Evolutionary conservation across 495 filamentous ascomycete species (phyloP), one percentile per base, ranked within the genome.

Genomic region (Lentithecium fluviatile): DNA sequence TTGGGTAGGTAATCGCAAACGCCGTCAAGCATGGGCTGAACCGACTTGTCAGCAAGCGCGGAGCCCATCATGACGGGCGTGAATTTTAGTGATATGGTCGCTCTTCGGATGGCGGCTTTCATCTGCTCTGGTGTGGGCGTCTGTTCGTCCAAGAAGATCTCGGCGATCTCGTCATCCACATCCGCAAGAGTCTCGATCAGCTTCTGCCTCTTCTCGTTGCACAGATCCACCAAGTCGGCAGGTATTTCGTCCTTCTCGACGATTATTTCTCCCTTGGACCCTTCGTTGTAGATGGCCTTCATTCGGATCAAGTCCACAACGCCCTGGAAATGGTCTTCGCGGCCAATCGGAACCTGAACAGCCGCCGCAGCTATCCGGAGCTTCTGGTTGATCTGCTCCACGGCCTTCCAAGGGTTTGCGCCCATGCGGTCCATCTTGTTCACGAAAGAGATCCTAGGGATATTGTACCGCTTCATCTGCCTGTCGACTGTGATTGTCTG

Each of bases 361-460:
- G 95, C 93, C 1, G 95, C 95, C 0, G 95, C 95, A 5, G 89
- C 85, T 15, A 99, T 82, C 75, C 90, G 88, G 50, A 99, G 82
- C 76, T 97, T 97, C 66, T 83, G 83, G 75, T 95, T 97, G 78
- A 99, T 97, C 79, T 96, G 90, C 21, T 97, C 94, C 45, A 97
- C 85, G 1, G 91, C 91, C 77, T 95, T 96, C 84, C 94, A 99
- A 2, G 95, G 95, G 71, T 99, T 97, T 56, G 95, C 90, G 48
- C 95, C 95, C 86, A 96, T 96, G 58, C 95, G 90, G 70, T 99
- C 95, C 95, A 99, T 99, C 82, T 99, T 99, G 79, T 99, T 99
- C 66, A 99, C 81, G 72, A 99, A 99, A 56, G 87, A 92, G 67
- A 99, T 88, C 61, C 95, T 81, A 34, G 95, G 95, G 51, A 99